phyloP scores from a whole-genome alignment of 192 early-diverging fungal genomes.

The Entomortierella parvispora region DNA sequence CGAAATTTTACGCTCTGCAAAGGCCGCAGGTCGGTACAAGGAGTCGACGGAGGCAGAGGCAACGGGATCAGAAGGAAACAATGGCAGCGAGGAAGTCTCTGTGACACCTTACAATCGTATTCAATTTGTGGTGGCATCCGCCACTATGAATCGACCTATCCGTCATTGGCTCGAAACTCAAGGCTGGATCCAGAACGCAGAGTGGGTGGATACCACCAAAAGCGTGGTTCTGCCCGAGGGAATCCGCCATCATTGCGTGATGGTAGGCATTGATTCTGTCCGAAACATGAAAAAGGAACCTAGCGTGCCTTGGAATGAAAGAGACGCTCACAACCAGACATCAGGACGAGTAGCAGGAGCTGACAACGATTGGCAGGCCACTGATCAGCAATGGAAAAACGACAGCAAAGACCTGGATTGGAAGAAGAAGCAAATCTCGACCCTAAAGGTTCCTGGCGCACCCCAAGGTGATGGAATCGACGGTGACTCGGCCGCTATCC shows the following conservation, averaged over 20 bases:
- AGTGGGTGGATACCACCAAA: conserved; percentile 68
- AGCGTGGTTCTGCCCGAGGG: conserved; percentile 45
- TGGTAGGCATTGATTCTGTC: conserved; percentile 54
- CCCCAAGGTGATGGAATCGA: not conserved
- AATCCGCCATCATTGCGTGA: conserved; percentile 63
- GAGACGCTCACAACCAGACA: not conserved
- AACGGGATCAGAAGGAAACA: not conserved
- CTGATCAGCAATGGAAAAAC: conserved; percentile 21
- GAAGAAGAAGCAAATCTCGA: conserved; percentile 21
- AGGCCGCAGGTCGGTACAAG: conserved; percentile 12
- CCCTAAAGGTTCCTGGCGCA: no score
- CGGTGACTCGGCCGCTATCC: conserved; percentile 2
- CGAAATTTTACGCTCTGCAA: conserved; percentile 34
- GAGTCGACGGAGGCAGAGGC: not conserved
- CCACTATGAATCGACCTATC: conserved; percentile 76
- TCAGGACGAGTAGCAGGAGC: not conserved
- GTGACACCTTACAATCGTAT: conserved; percentile 9
- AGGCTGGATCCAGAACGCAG: conserved; percentile 62
- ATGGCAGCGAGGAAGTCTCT: not conserved
- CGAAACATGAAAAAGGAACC: conserved; percentile 53
- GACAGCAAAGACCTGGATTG: conserved; percentile 22
- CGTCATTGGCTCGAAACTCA: conserved; percentile 64
- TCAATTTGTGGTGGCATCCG: conserved; percentile 73
- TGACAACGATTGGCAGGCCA: conserved; percentile 26
- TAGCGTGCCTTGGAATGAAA: conserved; percentile 1